These are phyloP conservation scores for Neofusicoccum laricinum DNA, from an alignment of 2,329 filamentous ascomycete genomes.

Conservation along the genomic window DNA sequence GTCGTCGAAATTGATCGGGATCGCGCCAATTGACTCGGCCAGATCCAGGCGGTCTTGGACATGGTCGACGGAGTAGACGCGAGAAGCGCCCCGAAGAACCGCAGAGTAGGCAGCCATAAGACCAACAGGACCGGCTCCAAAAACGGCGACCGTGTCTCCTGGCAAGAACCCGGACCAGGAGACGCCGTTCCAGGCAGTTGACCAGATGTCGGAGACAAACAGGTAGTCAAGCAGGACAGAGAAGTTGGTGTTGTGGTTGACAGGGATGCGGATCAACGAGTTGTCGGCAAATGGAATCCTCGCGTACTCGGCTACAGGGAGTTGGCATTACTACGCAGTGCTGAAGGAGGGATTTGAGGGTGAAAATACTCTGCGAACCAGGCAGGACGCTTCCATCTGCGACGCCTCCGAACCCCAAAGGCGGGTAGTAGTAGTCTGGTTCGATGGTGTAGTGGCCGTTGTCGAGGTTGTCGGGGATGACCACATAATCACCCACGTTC, in stretches of 20 bases:
- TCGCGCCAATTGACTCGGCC: constrained; percentile 19
- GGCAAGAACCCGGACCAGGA: constrained; percentile 38
- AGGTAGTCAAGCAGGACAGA: constrained; percentile 22
- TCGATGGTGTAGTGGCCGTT: constrained; percentile 15
- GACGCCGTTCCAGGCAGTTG: constrained; percentile 40
- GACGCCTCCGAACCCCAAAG: background rate
- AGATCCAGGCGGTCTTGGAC: constrained; percentile 19
- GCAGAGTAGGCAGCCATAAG: constrained; percentile 21
- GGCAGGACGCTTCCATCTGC: background rate
- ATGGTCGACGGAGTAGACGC: constrained; percentile 22
- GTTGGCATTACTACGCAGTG: background rate
- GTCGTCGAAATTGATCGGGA: constrained; percentile 20
- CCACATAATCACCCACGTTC: constrained; percentile 18
- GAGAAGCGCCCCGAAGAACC: constrained; percentile 20
- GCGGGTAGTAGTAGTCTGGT: background rate
- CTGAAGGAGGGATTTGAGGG: background rate
- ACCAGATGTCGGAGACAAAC: constrained; percentile 38
- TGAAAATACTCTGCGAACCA: background rate
- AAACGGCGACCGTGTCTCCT: constrained; percentile 26
- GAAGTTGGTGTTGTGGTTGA: background rate
- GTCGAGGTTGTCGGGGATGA: constrained; percentile 17
- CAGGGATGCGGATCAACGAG: background rate
- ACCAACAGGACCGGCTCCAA: constrained; percentile 21
- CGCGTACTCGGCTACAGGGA: constrained; percentile 17
- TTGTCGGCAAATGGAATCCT: constrained; percentile 19